Conservation (phyloP, 306 rosid species). For the Begonia fuchsioides region DNA sequence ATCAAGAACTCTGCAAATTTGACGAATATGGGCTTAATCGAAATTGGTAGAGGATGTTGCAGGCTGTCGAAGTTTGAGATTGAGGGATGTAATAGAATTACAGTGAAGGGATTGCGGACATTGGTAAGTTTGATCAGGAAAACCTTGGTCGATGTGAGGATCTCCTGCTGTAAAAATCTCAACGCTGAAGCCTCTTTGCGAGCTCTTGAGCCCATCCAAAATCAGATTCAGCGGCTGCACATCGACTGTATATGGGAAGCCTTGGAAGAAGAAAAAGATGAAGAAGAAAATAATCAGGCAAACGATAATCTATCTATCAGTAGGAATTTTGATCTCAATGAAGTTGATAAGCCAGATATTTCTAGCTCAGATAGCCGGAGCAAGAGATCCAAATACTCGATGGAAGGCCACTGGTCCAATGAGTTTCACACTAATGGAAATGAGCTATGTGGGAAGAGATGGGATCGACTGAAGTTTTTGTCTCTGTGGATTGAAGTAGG, state of each 20-base stretch:
- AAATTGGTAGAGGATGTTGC: constrained; percentile 77
- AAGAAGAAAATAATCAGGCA: not conserved
- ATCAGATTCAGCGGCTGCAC: constrained; percentile 57
- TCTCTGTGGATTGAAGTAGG: constrained; percentile 87
- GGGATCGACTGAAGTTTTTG: constrained; percentile 52
- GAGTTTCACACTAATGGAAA: constrained; percentile 17
- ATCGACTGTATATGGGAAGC: constrained; percentile 68
- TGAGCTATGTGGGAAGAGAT: constrained; percentile 28
- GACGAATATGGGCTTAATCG: constrained; percentile 83
- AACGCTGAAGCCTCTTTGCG: constrained; percentile 34
- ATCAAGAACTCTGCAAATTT: constrained; percentile 56
- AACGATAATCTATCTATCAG: too few relatives aligned
- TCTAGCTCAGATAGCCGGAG: constrained; percentile 6
- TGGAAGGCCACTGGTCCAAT: constrained; percentile 15
- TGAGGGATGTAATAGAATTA: constrained; percentile 57
- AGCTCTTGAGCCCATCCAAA: constrained; percentile 59
- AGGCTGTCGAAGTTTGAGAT: constrained; percentile 45
- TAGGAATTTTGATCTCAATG: too few relatives aligned
- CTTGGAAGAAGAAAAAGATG: too few relatives aligned
- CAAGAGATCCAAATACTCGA: constrained; percentile 37
- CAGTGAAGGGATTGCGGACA: constrained; percentile 58
- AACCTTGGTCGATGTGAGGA: constrained; percentile 47
- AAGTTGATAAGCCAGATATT: too few relatives aligned
- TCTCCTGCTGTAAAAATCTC: constrained; percentile 57
- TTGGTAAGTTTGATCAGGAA: constrained; percentile 38